Conservation (phyloP, 2,329 filamentous ascomycete genomes). For the Pyricularia sp. region DNA sequence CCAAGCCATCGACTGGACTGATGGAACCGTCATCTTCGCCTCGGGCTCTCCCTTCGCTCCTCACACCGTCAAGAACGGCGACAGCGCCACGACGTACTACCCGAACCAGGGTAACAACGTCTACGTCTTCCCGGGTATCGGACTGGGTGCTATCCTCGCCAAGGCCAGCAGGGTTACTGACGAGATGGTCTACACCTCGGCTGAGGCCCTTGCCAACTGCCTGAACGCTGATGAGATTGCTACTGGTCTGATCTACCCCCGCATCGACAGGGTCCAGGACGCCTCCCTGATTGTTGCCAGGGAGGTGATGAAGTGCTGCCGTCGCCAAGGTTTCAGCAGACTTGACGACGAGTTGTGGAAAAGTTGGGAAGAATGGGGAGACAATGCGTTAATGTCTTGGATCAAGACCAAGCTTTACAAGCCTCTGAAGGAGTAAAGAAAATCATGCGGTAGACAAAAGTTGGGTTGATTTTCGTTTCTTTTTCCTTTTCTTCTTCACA, state of each 20-base stretch:
- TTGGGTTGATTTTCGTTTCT: neutral
- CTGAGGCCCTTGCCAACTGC: constrained; percentile 67
- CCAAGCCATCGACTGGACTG: constrained; percentile 82
- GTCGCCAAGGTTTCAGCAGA: constrained; percentile 66
- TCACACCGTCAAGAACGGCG: constrained; percentile 52
- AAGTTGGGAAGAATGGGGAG: constrained; percentile 64
- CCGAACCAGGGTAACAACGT: constrained; percentile 78
- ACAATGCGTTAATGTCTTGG: constrained; percentile 49
- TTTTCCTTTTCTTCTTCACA: neutral
- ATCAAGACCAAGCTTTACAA: constrained; percentile 55
- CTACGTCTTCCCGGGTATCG: constrained; percentile 96
- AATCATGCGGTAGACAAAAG: neutral
- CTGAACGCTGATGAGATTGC: constrained; percentile 75
- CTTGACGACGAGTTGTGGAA: constrained; percentile 61
- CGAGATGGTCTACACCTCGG: constrained; percentile 94
- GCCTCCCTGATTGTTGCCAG: constrained; percentile 79
- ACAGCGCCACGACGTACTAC: constrained; percentile 57
- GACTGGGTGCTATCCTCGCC: constrained; percentile 83
- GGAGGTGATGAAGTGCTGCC: constrained; percentile 87
- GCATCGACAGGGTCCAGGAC: constrained; percentile 83
- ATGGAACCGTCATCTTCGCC: constrained; percentile 86
- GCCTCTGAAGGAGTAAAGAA: constrained; percentile 24
- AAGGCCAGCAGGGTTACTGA: constrained; percentile 84
- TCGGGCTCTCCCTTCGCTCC: constrained; percentile 87
- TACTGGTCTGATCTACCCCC: constrained; percentile 81